A percentile compares a stretch with the other conserved stretches of the same genome.
Evolutionary conservation across 1,139 yeast genomes (phyloP).

Genomic region (Pichia sp.): DNA sequence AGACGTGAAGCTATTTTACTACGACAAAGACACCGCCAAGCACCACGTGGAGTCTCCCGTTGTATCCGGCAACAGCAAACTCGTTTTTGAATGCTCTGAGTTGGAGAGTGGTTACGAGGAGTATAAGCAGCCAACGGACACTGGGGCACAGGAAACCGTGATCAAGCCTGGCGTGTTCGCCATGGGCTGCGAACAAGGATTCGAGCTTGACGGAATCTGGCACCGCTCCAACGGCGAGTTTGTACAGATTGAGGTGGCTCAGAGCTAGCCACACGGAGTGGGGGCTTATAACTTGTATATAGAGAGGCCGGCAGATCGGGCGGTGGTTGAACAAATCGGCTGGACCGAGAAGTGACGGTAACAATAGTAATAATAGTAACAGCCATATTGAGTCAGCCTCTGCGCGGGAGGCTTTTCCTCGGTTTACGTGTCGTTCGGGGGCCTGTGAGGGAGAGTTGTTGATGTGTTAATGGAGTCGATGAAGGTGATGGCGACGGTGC

Average conservation of each 20-base stretch:
- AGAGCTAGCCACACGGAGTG: too few species aligned
- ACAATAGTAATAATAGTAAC: background rate
- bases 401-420: background rate
- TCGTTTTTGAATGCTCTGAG: slow-evolving; percentile 35
- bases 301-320: background rate
- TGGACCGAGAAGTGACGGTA: too few species aligned
- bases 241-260: slow-evolving; percentile 10
- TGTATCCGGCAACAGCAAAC: background rate
- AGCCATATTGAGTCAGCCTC: background rate
- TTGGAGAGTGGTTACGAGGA: slow-evolving; percentile 32
- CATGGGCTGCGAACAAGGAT: slow-evolving; percentile 47
- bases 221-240: slow-evolving; percentile 45
- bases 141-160: slow-evolving; percentile 14
- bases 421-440: background rate
- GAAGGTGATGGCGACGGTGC: background rate
- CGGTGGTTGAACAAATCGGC: too few species aligned
- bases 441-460: background rate
- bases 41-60: background rate
- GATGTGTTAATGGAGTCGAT: background rate
- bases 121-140: slow-evolving; percentile 6
- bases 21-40: slow-evolving; percentile 11
- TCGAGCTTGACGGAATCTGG: slow-evolving; percentile 37
- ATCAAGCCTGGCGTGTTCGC: slow-evolving; percentile 35
- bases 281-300: background rate
- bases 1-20: slow-evolving; percentile 23